These are phyloP conservation scores for Cyphellophora attinorum DNA, from an alignment of 2,329 filamentous ascomycete genomes.

Conservation along the genomic window DNA sequence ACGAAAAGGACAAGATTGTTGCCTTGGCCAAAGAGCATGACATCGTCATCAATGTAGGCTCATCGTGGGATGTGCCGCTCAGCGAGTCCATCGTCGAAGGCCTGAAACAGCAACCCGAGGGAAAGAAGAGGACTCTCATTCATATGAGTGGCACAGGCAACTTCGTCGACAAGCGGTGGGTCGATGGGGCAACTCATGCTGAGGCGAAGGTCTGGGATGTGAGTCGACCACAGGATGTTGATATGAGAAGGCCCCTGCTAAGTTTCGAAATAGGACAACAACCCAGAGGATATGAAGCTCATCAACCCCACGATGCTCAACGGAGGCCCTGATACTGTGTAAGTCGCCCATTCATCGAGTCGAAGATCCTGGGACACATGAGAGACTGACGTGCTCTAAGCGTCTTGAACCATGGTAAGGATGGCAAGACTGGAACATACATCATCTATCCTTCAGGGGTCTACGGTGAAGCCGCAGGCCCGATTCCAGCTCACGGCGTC, in stretches of 20 bases:
- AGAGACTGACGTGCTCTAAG: too few relatives aligned
- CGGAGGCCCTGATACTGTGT: slow-evolving; percentile 8
- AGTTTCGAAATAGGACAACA: too few relatives aligned
- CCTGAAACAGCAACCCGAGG: slow-evolving; percentile 8
- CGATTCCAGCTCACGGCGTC: slow-evolving; percentile 7
- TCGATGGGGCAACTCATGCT: too few relatives aligned
- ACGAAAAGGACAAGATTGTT: slow-evolving; percentile 7
- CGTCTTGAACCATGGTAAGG: slow-evolving; percentile 8
- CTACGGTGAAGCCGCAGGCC: slow-evolving; percentile 8
- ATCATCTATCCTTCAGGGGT: slow-evolving; percentile 9
- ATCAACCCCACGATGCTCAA: too few relatives aligned
- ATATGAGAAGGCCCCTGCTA: too few relatives aligned
- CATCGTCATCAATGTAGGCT: slow-evolving; percentile 10
- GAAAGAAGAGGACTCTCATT: slow-evolving; percentile 8
- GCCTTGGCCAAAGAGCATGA: slow-evolving; percentile 11
- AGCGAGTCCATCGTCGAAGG: slow-evolving; percentile 6
- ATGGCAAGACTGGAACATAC: slow-evolving; percentile 9
- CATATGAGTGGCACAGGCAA: too few relatives aligned
- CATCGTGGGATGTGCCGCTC: slow-evolving; percentile 9
- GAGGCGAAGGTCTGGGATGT: too few relatives aligned
- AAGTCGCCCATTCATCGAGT: too few relatives aligned
- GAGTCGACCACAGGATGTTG: too few relatives aligned
- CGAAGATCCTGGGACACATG: too few relatives aligned
- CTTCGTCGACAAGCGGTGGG: too few relatives aligned
- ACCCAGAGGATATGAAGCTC: too few relatives aligned